Base-by-base conservation (phyloP, 192 early-diverging fungal genomes). In the Entomortierella chlamydospora region DNA sequence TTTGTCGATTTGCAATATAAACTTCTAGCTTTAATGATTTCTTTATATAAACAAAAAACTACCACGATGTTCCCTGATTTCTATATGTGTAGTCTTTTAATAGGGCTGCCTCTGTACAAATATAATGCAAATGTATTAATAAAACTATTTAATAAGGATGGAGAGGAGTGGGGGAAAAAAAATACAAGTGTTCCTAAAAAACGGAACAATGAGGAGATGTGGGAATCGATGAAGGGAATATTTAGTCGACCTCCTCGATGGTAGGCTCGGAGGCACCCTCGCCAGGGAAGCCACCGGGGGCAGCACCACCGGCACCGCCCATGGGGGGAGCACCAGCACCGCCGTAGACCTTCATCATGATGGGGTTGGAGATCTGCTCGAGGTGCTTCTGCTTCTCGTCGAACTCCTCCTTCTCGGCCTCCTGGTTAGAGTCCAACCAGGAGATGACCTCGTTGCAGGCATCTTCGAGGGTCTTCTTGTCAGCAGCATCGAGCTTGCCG, bases 381-480 rank as follows among this genome's bases (percentile, higher is more conserved):
- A 99, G 90, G 72, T 96, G 92, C 92, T 98, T 98, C 88, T 96
- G 94, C 82, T 90, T 90, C 80, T 87, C 73, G 86, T 98, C 96
- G 83, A 93, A 98, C 90, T 99, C 98, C 85, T 98, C 97, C 90
- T 96, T 99, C 81, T 93, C 91, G 57, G 94, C 98, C 88, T 98
- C 98, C 74, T 94, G 92, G 82, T 92, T 94, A 65, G 86, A 82
- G 79, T 99, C 96, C 73, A 99, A 88, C 96, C 96, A 99, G 78
- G 92, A 89, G 88, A 98, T 95, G 81, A 95, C 87, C 70, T 97
- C 95, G 78, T 97, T 91, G 82, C 95, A 90, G 54, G 95, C 92
- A 65, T 82, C 84, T 47, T 84, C 78, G 76, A 99, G 90, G 83
- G 91, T 97, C 82, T 87, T 85, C 94, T 97, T 99, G 84, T 98